Base-by-base conservation (phyloP, 2,329 filamentous ascomycete species). In the Microsporum audouinii region DNA sequence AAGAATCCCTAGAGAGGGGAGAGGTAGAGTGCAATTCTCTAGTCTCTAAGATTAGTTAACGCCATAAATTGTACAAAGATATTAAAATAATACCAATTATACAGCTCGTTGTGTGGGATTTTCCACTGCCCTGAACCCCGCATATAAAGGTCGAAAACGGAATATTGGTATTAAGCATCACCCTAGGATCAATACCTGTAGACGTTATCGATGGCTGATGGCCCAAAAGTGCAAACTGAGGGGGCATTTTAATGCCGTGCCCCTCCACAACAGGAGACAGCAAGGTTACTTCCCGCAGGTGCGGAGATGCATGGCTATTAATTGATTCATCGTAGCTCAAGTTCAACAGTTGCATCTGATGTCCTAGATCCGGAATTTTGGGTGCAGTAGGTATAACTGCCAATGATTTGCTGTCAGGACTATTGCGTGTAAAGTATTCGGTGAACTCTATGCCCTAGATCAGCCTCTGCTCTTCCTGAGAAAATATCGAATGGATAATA, bases 101-200 rank as follows among this genome's bases (percentile, higher is more conserved):
- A 23, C 66, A 67, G 1, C 64, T 63, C 4, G 66, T 34, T 0
- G 82, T 84, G 61, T 86, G 81, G 27, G 78, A 82, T 66, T 86
- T 86, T 0, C 84, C 84, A 49, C 78, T 80, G 0, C 83, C 84
- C 65, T 86, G 83, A 0, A 79, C 79, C 1, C 84, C 84, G 62
- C 84, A 86, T n/a, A 87, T 81, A 67, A 86, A 86, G 0, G 78
- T 73, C 0, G 81, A 84, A 62, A 77, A 82, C 0, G 83, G 83
- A 0, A 76, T 73, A 33, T 81, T 77, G 3, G 47, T 45, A 38
- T 60, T 60, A 31, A 60, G 36, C 31, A 60, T 23, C 2, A 60
- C 12, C 41, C 58, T 43, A 14, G 58, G 58, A 27, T 60, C 58
- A 17, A 45, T 3, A 23, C 10, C 41, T 14, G 41, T 7, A n/a